Base-by-base conservation (phyloP, 768 basidiomycete species). In the Boletellus ananiceps region DNA sequence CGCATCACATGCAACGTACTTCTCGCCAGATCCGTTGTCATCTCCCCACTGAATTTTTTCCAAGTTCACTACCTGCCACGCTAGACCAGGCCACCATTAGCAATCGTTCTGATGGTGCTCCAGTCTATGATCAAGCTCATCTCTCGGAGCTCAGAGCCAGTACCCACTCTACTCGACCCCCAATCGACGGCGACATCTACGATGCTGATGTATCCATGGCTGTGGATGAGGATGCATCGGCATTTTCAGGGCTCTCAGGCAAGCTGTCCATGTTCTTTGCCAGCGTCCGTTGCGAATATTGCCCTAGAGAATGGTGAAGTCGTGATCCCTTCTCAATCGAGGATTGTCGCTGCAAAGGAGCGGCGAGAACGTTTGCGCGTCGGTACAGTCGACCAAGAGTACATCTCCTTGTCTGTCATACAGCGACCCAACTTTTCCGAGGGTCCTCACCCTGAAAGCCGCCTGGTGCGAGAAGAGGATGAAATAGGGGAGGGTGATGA, bases 401-500 rank as follows among this genome's bases (percentile, higher is more conserved):
- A 78, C 55, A 87, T 93, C 19, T 89, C 91, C 0, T 67, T 93
- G 14, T 82, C 86, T 16, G 77, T 93, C 4, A 71, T 80, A 0
- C 81, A 76, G 51, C 74, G 73, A 40, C 69, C 69, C 16, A 79
- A 85, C 32, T 67, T 70, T 32, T 65, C 76, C 8, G 74, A 79
- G 56, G 89, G 89, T 0, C 90, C 90, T 7, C 89, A 92, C 72
- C 91, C 90, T 7, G 86, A 85, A 57, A 91, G 88, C 62, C 79
- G 91, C 8, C 69, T 93, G 23, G 62, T 88, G 68, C 74, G 91
- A 42, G 91, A 93, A 66, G 91, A 93, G 35, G 91, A 93, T 64
- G 88, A 93, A 55, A 63, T 89, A 2, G 91, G 91, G 11, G 88
- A 93, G 62, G 89, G 83, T 2, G 91, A 93, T 34, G 91, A 93